Evolutionary conservation across 495 filamentous ascomycete species (phyloP).

Genomic region (Articulospora tetracladia): DNA sequence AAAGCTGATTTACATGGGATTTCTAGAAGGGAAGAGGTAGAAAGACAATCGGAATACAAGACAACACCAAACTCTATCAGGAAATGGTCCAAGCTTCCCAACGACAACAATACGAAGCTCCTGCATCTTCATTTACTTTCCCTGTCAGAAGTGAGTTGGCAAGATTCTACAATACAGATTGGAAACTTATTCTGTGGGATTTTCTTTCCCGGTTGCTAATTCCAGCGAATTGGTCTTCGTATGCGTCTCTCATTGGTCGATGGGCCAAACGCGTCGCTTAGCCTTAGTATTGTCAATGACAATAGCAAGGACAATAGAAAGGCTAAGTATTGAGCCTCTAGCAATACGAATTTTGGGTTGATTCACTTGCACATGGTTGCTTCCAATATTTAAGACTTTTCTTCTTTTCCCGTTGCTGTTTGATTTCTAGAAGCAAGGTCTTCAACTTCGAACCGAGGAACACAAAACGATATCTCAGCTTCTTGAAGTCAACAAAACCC

Average conservation of each 20-base stretch:
- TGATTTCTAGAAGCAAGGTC: neutral
- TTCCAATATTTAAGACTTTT: neutral
- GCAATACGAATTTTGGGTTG: neutral
- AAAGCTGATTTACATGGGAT: no score
- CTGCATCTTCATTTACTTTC: neutral
- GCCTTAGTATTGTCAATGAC: neutral
- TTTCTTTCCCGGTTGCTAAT: neutral
- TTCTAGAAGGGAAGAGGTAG: no score
- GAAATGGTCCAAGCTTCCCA: neutral
- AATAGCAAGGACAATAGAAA: neutral
- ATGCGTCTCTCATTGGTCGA: neutral
- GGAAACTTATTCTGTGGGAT: no score
- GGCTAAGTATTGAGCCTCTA: neutral
- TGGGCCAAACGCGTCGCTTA: neutral
- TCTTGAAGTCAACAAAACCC: neutral
- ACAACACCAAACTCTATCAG: neutral
- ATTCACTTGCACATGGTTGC: neutral
- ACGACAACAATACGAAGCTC: neutral
- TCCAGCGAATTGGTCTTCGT: neutral
- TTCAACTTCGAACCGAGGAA: neutral
- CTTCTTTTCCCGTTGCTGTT: neutral
- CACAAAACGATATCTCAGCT: no score
- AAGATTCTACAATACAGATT: no score
- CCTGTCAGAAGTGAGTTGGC: neutral
- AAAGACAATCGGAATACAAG: neutral